Evolutionary conservation across 495 filamentous ascomycete species (phyloP), one percentile per base, ranked within the genome.

Genomic region (Neurospora intermedia): DNA sequence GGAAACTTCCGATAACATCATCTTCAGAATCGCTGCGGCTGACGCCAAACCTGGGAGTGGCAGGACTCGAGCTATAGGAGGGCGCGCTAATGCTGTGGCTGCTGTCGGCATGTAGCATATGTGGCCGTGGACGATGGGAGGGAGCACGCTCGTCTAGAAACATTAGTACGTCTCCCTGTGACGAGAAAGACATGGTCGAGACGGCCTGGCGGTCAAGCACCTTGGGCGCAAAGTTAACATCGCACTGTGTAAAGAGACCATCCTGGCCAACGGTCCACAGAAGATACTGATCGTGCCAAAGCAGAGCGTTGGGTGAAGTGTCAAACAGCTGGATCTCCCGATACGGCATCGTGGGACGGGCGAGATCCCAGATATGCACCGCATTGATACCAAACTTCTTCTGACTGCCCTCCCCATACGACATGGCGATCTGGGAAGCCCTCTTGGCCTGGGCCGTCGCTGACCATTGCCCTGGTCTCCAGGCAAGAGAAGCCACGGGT

Each of bases 321-420:
- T 91, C 87, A 76, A 94, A 94, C 62, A 89, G 85, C 77, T 92
- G 89, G 73, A 97, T 89, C 79, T 96, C 94, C 69, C 93, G 89
- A 76, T 91, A 94, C 1, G 96, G 96, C 77, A 99, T 88, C 74
- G 91, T 89, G 2, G 94, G 93, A 35, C 95, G 86, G 35, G 92
- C 92, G 72, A 98, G 87, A 83, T 99, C 95, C 96, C 96, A 99
- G 7, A 98, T 83, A 75, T 98, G 93, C 43, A 97, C 87, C 1
- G 90, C 90, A 62, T 77, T 91, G 86, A 82, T 91, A 82, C 89
- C 90, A 84, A 78, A 78, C 38, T 78, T 87, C 82, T 80, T 84
- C 31, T 80, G 78, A 42, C 81, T 82, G 59, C 79, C 80, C 72
- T 85, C 86, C 69, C 87, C 86, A 72, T 88, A 88, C 0, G 83